These are phyloP conservation scores for Wickerhamomyces bisporus DNA, from an alignment of 805 yeast species.

Conservation along the genomic window DNA sequence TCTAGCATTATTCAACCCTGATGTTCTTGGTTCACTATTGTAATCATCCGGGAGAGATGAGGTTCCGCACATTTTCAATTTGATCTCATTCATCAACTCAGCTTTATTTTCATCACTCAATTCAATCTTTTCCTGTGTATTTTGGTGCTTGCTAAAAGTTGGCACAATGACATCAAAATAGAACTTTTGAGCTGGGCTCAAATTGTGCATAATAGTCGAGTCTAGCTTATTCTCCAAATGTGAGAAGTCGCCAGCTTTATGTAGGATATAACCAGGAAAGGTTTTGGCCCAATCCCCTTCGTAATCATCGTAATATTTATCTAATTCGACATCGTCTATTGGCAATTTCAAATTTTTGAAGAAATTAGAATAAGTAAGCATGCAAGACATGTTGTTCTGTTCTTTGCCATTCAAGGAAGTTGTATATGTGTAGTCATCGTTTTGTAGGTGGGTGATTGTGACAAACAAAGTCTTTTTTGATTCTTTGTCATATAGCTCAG, in stretches of 20 bases:
- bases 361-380: not conserved
- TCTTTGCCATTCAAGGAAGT: not conserved
- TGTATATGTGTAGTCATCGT: not conserved
- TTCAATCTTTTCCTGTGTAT: not conserved
- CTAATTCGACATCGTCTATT: not conserved
- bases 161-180: not conserved
- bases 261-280: not conserved
- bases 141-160: not conserved
- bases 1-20: not conserved
- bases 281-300: not conserved
- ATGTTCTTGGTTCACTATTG: not conserved
- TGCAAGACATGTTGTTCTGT: not conserved
- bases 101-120: not conserved
- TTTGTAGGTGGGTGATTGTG: not conserved
- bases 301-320: not conserved
- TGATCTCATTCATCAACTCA: not conserved
- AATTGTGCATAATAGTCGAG: no score
- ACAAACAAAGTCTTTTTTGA: not conserved
- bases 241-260: not conserved
- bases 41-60: not conserved
- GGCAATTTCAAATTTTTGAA: not conserved
- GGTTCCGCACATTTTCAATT: not conserved
- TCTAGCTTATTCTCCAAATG: not conserved
- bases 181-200: not conserved
- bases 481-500: not conserved